Evolutionary conservation across 2,329 filamentous ascomycete genomes (phyloP).

Genomic region (Diplocarpon rosae): DNA sequence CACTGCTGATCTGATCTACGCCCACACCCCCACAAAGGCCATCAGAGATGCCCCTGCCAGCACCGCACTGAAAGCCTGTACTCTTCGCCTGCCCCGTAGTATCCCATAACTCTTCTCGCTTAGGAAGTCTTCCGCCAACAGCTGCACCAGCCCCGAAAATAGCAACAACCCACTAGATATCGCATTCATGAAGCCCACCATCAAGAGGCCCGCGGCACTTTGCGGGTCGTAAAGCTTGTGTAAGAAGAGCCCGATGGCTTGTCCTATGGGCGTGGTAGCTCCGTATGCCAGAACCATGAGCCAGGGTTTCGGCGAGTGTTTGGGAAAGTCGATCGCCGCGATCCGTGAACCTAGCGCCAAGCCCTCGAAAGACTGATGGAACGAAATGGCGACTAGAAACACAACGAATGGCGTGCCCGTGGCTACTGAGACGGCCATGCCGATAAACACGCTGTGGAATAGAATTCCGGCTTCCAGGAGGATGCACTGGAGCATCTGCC

Average conservation of each 20-base stretch:
- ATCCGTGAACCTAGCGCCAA: slow-evolving; percentile 79
- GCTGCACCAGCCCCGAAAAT: slow-evolving; percentile 74
- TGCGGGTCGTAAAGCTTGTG: slow-evolving; percentile 73
- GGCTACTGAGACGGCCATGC: slow-evolving; percentile 74
- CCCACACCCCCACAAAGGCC: slow-evolving; percentile 58
- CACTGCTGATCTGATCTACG: slow-evolving; percentile 21
- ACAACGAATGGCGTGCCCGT: slow-evolving; percentile 71
- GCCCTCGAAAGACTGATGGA: slow-evolving; percentile 84
- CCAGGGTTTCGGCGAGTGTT: slow-evolving; percentile 62
- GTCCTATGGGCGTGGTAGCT: slow-evolving; percentile 68
- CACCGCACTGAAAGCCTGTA: slow-evolving; percentile 52
- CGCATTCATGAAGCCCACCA: slow-evolving; percentile 82
- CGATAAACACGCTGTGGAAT: slow-evolving; percentile 78
- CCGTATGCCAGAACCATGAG: slow-evolving; percentile 72
- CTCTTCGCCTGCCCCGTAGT: slow-evolving; percentile 43
- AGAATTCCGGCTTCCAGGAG: slow-evolving; percentile 75
- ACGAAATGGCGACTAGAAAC: slow-evolving; percentile 68
- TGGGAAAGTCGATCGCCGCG: slow-evolving; percentile 69
- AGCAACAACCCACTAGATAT: slow-evolving; percentile 70
- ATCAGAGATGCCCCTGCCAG: slow-evolving; percentile 49
- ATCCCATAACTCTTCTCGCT: slow-evolving; percentile 52
- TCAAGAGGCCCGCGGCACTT: slow-evolving; percentile 63
- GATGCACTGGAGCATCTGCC: slow-evolving; percentile 64
- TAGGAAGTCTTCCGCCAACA: slow-evolving; percentile 80
- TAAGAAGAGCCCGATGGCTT: slow-evolving; percentile 68